These are phyloP conservation scores for Apiospora pterosperma DNA, from an alignment of 2,329 filamentous ascomycete species.

Conservation along the genomic window DNA sequence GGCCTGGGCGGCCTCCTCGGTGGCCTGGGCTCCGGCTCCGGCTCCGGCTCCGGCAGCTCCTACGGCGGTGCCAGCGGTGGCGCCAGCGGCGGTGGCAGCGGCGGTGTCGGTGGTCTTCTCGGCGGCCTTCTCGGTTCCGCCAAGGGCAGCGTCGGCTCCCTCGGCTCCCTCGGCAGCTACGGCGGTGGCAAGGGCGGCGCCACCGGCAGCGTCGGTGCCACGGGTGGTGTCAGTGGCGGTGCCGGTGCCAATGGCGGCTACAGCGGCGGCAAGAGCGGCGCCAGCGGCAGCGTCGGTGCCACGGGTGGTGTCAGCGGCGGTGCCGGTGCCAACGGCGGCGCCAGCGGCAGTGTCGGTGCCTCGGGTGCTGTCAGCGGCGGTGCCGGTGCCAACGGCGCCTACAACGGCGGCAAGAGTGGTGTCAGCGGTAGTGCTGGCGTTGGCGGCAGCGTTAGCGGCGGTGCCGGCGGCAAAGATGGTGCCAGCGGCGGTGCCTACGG, in stretches of 20 bases:
- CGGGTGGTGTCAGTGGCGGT: too few species aligned
- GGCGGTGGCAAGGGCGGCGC: neutral
- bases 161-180: neutral
- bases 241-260: neutral
- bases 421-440: neutral
- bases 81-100: neutral
- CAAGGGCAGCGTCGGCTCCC: neutral
- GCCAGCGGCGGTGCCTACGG: neutral
- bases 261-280: neutral
- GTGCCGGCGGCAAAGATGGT: too few species aligned
- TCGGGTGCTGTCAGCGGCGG: neutral
- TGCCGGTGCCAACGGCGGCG: neutral
- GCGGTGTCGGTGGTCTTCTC: neutral
- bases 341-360: neutral
- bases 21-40: neutral
- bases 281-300: neutral
- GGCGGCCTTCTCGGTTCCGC: neutral
- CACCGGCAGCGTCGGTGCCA: too few species aligned
- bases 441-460: neutral
- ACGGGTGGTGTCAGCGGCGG: neutral
- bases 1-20: neutral
- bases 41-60: neutral
- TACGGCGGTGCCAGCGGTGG: too few species aligned
- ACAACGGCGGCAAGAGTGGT: too few species aligned
- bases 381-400: neutral